Conservation (phyloP, 2,329 filamentous ascomycete genomes). For the Tolypocladium inflatum region DNA sequence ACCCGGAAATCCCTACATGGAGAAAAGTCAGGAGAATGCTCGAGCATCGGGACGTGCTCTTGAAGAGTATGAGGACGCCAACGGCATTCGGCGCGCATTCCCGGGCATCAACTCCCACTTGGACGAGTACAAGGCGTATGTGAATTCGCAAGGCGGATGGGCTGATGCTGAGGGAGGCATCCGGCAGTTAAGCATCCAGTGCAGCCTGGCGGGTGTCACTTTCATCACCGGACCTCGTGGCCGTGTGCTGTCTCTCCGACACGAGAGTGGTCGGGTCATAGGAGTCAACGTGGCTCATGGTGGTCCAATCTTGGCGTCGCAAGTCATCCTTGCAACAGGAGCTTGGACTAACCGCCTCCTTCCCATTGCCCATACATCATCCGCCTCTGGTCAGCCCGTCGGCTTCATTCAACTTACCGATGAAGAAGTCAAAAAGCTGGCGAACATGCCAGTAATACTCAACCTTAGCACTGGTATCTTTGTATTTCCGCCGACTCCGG, state of each 20-base stretch:
- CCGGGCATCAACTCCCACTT: neutral
- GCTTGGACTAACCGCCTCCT: neutral
- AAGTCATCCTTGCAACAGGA: neutral
- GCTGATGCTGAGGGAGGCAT: neutral
- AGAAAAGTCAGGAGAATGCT: neutral
- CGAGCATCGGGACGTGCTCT: neutral
- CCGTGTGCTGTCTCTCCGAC: neutral
- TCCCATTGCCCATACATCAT: neutral
- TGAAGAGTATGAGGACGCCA: neutral
- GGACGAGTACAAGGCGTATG: neutral
- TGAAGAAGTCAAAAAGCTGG: neutral
- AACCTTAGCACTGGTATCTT: neutral
- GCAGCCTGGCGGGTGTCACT: neutral
- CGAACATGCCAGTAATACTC: neutral
- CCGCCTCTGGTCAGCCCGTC: neutral
- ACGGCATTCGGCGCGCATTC: neutral
- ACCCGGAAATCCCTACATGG: neutral
- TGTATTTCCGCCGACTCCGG: neutral
- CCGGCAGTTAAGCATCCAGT: neutral
- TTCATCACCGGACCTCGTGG: neutral
- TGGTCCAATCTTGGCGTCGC: neutral
- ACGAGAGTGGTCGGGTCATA: neutral
- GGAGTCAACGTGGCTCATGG: neutral
- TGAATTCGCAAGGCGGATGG: neutral
- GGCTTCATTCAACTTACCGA: neutral